Evolutionary conservation across 2,329 filamentous ascomycete species (phyloP), one percentile per base, ranked within the genome.

Genomic region (Metarhizium guizhouense): DNA sequence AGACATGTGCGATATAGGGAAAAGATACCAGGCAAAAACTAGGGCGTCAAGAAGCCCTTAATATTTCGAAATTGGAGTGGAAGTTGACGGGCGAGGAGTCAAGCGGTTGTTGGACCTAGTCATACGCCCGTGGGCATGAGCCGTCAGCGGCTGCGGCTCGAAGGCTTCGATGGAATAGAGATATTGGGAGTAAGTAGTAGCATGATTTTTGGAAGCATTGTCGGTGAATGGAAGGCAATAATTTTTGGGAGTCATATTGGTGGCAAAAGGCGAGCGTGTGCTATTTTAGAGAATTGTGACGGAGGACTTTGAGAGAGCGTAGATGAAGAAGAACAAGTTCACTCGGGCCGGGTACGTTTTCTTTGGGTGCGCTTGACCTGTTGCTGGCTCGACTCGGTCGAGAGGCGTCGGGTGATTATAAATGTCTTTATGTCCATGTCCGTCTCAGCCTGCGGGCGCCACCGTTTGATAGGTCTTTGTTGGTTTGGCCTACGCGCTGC

Each of bases 241-340:
- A 20, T 45, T 20, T 42, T 53, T 45, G 43, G 54, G 54, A 50
- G 34, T 52, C 51, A 53, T 38, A 18, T 25, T 16, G 34, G 54
- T 25, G 50, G 54, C 45, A 53, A 56, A 56, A 29, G 43, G 50
- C 50, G 48, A 53, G 54, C 50, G 34, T 55, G 50, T 55, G 50
- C 50, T 52, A 51, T 49, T 55, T 48, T n/a, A 53, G 47, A 32
- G 47, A 51, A 40, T 36, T 10, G 42, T n/a, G 20, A 16, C 30
- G n/a, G 30, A 32, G 34, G 18, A 36, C n/a, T 7, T 16, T 43
- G 32, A 47, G 29, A 38, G 36, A 36, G 25, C 29, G 40, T 47
- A 43, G 50, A 52, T 42, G 52, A 40, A 40, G 10, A 40, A 40
- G 14, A 40, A 40, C 11, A 40, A 16, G 38, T 34, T 34, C 7